Evolutionary conservation across 2,329 filamentous ascomycete species (phyloP), one percentile per base, ranked within the genome.

Genomic region (Phialocephala sp.): DNA sequence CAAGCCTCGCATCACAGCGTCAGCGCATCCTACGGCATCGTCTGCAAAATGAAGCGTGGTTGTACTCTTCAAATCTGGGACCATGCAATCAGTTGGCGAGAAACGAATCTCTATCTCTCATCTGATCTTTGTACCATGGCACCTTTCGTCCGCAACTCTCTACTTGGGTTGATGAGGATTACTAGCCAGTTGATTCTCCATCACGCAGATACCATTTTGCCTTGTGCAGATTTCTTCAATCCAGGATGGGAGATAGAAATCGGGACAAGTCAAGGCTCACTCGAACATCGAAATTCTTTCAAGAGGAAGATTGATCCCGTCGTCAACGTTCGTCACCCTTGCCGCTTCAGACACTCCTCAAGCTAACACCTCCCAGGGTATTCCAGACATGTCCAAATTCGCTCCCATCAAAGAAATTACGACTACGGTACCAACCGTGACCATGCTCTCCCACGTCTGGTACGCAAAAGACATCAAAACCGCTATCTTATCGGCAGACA

Each of bases 171-270:
- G 60, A 63, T 67, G 69, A 67, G 65, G 15, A 69, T 66, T 55
- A 68, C 62, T 11, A 70, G 56, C 43, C 39, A 59, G 6, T 20
- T 67, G 39, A 67, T 59, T 35, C 47, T 65, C 36, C 79, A 81
- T 65, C 85, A 89, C 67, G 86, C 85, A 14, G 86, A 89, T 74
- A 83, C 86, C 35, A 80, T 85, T 60, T 76, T 84, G 14, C 84
- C 84, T 4, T 86, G 81, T 73, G 81, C 82, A 41, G 86, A 87
- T 67, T 86, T 87, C 74, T 88, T 88, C 77, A 88, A 88, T 70
- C 86, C 86, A 1, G 85, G 84, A 59, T 89, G 86, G 86, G 86
- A 89, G 71, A 80, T 84, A 4, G 86, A 89, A 69, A 84, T 88
- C 32, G 86, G 86, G 47, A 87, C 84, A 18, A 81, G 82, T 62